These are phyloP conservation scores for Oldenlandia corymbosa DNA, from an alignment of 257 asterid species.

Conservation along the genomic window DNA sequence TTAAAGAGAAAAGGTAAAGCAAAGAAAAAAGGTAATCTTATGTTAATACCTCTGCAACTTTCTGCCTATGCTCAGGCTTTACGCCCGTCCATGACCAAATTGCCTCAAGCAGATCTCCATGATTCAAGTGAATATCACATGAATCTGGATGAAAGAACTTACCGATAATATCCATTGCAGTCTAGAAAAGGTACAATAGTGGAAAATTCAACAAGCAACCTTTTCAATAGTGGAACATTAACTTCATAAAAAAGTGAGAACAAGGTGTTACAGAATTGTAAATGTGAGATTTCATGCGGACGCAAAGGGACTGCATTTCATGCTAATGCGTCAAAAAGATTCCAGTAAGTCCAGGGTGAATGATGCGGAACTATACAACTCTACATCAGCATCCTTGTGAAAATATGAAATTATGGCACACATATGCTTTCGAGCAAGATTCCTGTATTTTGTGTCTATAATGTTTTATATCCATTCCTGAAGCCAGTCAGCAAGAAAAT, in stretches of 20 bases:
- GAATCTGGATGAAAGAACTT: conserved; percentile 60
- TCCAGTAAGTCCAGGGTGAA: not conserved
- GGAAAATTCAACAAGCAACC: too few species aligned
- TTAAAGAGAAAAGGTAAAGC: not conserved
- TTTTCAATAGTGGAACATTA: not conserved
- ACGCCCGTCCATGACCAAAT: conserved; percentile 98
- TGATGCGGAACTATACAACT: not conserved
- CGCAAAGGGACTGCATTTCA: not conserved
- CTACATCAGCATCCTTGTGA: not conserved
- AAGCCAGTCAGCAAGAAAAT: too few species aligned
- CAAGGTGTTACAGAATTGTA: too few species aligned
- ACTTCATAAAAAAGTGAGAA: not conserved
- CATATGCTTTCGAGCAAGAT: not conserved
- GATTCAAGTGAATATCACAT: conserved; percentile 87
- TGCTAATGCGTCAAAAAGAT: not conserved
- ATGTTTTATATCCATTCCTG: too few species aligned
- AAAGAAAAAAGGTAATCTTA: conserved; percentile 7
- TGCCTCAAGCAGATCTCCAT: conserved; percentile 85
- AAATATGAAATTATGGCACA: not conserved
- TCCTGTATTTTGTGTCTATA: not conserved
- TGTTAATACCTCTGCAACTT: conserved; percentile 85
- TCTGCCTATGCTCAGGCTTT: conserved; percentile 66
- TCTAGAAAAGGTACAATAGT: conserved; percentile 36
- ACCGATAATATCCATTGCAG: conserved; percentile 64
- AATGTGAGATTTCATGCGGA: not conserved